phyloP scores from a whole-genome alignment of 768 basidiomycete species.

The Agaricus subrufescens region DNA sequence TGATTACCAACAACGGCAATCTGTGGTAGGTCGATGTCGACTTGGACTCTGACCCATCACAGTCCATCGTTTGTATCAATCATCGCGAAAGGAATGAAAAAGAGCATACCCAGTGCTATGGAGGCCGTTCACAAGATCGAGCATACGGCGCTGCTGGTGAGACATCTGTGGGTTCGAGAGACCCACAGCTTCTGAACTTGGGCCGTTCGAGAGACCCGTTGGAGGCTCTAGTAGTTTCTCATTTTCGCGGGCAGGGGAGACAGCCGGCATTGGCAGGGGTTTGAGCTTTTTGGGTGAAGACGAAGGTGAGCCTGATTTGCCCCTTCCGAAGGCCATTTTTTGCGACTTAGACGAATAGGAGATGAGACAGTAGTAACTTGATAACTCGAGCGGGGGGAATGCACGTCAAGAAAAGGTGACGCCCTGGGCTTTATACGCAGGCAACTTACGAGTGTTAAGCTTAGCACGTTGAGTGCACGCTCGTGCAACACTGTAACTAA shows the following conservation, averaged over 20 bases:
- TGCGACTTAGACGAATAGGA: neutral
- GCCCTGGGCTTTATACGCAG: neutral
- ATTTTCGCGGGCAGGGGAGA: too few species aligned
- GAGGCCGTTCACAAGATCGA: slow-evolving; percentile 57
- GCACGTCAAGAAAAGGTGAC: too few species aligned
- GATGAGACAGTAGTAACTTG: neutral
- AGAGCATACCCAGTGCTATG: slow-evolving; percentile 52
- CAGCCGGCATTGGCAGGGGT: too few species aligned
- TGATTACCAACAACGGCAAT: slow-evolving; percentile 73
- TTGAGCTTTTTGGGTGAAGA: neutral
- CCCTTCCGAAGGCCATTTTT: neutral
- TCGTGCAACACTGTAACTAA: neutral
- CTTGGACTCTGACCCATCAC: slow-evolving; percentile 44
- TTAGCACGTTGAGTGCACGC: neutral
- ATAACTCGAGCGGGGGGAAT: too few species aligned
- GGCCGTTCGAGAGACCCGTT: neutral
- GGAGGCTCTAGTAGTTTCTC: neutral
- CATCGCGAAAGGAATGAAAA: neutral
- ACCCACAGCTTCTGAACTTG: slow-evolving; percentile 30
- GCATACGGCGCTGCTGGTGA: slow-evolving; percentile 39
- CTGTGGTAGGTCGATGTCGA: slow-evolving; percentile 68
- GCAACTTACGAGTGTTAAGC: neutral
- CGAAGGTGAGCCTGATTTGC: neutral
- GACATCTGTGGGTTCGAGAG: slow-evolving; percentile 44
- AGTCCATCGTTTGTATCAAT: neutral